phyloP scores from a whole-genome alignment of 768 basidiomycete species.

The Hypholoma fasciculare region DNA sequence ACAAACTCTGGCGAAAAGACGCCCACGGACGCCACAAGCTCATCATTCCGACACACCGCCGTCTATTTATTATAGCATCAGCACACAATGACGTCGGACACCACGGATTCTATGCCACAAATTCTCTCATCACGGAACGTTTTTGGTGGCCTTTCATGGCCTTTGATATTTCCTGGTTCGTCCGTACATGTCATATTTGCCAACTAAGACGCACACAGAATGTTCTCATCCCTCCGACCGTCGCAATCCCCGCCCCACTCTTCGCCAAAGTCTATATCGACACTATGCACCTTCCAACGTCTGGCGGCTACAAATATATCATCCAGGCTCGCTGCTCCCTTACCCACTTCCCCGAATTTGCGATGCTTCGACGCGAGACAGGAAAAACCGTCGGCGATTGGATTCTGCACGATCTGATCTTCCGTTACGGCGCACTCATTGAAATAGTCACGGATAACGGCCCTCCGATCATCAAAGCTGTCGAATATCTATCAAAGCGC shows the following conservation, averaged over 20 bases:
- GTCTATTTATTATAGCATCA: conserved; percentile 17
- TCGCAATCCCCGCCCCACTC: conserved; percentile 22
- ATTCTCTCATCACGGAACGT: conserved; percentile 17
- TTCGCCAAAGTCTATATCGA: conserved; percentile 39
- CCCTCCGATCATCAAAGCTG: conserved; percentile 24
- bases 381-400: neutral
- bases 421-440: too few relatives aligned
- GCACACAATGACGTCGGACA: conserved; percentile 17
- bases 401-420: neutral
- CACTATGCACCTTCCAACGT: conserved; percentile 38
- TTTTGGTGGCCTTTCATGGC: conserved; percentile 31
- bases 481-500: conserved; percentile 27
- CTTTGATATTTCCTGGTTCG: conserved; percentile 21
- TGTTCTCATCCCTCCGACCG: conserved; percentile 22
- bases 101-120: conserved; percentile 24
- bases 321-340: conserved; percentile 31
- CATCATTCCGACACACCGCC: conserved; percentile 11
- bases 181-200: too few relatives aligned
- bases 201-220: conserved; percentile 17
- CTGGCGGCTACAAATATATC: conserved; percentile 31
- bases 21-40: conserved; percentile 21
- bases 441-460: conserved; percentile 40
- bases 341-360: conserved; percentile 3
- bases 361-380: neutral
- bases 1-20: conserved; percentile 22